Percentiles rank a stretch among this genome's conserved stretches.
phyloP scores from a whole-genome alignment of 768 basidiomycete species.

The Hericium rajendrae region DNA sequence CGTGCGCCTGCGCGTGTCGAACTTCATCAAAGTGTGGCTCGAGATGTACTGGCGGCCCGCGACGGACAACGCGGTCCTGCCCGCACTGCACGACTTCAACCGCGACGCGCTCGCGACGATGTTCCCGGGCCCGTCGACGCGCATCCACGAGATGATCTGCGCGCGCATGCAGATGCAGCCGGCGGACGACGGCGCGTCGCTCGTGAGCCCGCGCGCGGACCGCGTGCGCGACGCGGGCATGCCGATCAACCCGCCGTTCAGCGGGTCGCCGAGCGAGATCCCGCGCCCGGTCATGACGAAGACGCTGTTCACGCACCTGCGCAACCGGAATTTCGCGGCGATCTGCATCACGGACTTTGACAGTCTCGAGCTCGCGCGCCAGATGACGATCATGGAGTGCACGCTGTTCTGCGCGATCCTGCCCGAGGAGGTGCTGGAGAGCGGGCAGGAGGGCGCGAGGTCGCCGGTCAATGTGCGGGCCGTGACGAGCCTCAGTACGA shows the following conservation, averaged over 20 bases:
- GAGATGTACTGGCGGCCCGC: slow-evolving; percentile 83
- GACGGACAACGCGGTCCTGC: slow-evolving; percentile 58
- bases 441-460: slow-evolving; percentile 60
- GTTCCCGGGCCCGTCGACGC: slow-evolving; percentile 62
- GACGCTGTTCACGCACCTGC: slow-evolving; percentile 55
- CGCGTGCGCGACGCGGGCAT: slow-evolving; percentile 68
- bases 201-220: slow-evolving; percentile 50
- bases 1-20: slow-evolving; percentile 82
- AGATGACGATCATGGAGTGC: slow-evolving; percentile 91
- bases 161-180: slow-evolving; percentile 34
- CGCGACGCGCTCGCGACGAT: slow-evolving; percentile 48
- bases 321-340: slow-evolving; percentile 50
- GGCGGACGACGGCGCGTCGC: slow-evolving; percentile 16
- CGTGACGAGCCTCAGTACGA: slow-evolving; percentile 81
- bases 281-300: slow-evolving; percentile 86
- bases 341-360: slow-evolving; percentile 88
- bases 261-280: slow-evolving; percentile 47
- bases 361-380: slow-evolving; percentile 82
- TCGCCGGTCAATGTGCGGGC: slow-evolving; percentile 68
- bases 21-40: slow-evolving; percentile 91
- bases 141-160: slow-evolving; percentile 60
- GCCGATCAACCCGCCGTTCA: slow-evolving; percentile 53
- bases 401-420: slow-evolving; percentile 77
- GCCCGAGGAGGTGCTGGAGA: slow-evolving; percentile 83
- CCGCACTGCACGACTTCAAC: slow-evolving; percentile 49